Percentiles rank a stretch among this genome's conserved stretches.
phyloP scores from a whole-genome alignment of 495 filamentous ascomycete genomes.

The Parmelia sp. region DNA sequence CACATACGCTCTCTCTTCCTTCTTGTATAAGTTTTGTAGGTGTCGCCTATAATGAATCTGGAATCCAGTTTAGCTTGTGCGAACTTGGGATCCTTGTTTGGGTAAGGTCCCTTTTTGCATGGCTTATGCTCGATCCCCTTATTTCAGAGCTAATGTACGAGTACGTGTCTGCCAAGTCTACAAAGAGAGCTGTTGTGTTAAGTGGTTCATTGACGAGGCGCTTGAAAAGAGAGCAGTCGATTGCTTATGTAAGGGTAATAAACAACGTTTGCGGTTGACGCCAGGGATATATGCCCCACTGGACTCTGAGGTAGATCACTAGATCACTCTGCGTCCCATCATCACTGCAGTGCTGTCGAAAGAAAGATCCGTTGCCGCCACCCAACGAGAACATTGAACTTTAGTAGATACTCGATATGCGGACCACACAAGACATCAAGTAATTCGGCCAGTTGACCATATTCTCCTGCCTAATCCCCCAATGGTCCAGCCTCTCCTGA shows the following conservation, averaged over 20 bases:
- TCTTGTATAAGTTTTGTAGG: too few species aligned
- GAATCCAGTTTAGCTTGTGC: too few species aligned
- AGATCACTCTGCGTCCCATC: not conserved
- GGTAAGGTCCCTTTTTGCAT: too few species aligned
- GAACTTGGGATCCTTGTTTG: too few species aligned
- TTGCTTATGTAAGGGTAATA: not conserved
- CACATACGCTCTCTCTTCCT: too few species aligned
- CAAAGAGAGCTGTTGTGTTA: not conserved
- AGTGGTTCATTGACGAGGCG: not conserved
- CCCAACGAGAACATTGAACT: not conserved
- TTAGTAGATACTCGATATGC: too few species aligned
- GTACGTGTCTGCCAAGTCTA: not conserved
- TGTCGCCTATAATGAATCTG: too few species aligned
- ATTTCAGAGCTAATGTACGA: not conserved
- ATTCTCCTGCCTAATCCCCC: not conserved
- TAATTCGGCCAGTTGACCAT: not conserved
- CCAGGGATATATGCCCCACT: too few species aligned
- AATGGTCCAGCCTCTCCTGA: constrained; percentile 7
- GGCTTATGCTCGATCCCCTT: too few species aligned
- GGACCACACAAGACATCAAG: too few species aligned
- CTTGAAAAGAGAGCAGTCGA: not conserved
- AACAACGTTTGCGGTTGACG: not conserved
- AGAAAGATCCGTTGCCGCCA: not conserved
- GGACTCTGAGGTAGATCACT: too few species aligned
- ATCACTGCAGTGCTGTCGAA: not conserved